phyloP scores from a whole-genome alignment of 306 rosid species.

The Ormosia emarginata region DNA sequence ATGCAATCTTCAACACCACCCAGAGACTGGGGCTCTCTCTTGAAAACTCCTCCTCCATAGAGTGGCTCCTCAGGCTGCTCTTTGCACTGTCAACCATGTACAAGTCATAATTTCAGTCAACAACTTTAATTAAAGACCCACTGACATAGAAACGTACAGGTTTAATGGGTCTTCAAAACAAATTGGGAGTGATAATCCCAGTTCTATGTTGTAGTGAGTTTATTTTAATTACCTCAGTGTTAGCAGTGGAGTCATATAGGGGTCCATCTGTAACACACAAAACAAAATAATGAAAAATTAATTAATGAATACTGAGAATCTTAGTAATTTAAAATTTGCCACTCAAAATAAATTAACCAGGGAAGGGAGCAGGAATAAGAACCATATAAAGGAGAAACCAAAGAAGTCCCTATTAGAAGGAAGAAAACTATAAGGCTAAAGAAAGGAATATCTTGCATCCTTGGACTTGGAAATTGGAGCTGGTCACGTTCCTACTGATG shows the following conservation, averaged over 20 bases:
- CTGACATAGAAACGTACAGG: neutral
- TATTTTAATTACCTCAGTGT: slow-evolving; percentile 54
- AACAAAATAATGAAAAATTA: neutral
- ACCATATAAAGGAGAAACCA: slow-evolving; percentile 61
- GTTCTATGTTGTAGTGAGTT: neutral
- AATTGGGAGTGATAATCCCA: neutral
- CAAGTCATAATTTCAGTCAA: neutral
- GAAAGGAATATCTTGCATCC: slow-evolving; percentile 28
- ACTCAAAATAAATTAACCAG: neutral
- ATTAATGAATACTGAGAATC: too few species aligned
- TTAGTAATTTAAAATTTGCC: neutral
- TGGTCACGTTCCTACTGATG: neutral
- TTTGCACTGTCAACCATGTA: slow-evolving; percentile 53
- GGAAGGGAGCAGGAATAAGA: neutral
- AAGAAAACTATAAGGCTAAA: slow-evolving; percentile 22
- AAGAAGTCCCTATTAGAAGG: slow-evolving; percentile 19
- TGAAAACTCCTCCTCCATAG: slow-evolving; percentile 66
- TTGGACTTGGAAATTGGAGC: neutral
- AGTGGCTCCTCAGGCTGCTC: slow-evolving; percentile 57
- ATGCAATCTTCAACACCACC: neutral
- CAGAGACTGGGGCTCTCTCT: neutral
- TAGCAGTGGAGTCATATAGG: slow-evolving; percentile 73
- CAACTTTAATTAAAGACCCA: neutral
- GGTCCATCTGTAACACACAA: slow-evolving; percentile 75
- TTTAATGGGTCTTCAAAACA: neutral